These are phyloP conservation scores for Verbena officinalis DNA, from an alignment of 257 asterid genomes.

Conservation along the genomic window DNA sequence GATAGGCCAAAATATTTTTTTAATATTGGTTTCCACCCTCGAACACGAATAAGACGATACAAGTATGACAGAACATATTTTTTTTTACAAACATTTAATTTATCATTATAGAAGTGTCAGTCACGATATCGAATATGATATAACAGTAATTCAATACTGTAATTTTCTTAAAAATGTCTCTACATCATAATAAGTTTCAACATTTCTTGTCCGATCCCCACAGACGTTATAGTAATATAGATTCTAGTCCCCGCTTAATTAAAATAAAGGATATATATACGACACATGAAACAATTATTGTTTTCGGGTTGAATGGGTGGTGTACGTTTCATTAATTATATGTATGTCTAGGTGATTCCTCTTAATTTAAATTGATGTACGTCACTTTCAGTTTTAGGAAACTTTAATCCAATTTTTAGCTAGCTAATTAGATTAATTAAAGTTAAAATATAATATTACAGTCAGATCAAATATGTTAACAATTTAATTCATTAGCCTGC, in stretches of 20 bases:
- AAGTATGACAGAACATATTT: too few species aligned
- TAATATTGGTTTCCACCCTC: not conserved
- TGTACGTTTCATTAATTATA: conserved; percentile 46
- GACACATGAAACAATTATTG: conserved; percentile 19
- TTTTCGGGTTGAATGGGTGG: conserved; percentile 37
- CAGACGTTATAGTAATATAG: not conserved
- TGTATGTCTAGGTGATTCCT: conserved; percentile 33
- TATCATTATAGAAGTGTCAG: too few species aligned
- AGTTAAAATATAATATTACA: too few species aligned
- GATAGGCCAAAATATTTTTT: not conserved
- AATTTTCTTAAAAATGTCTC: too few species aligned
- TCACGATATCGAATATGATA: too few species aligned
- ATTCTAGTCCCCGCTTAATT: not conserved
- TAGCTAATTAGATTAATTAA: not conserved
- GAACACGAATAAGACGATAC: too few species aligned
- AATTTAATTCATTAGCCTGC: too few species aligned
- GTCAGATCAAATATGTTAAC: too few species aligned
- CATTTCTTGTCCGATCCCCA: not conserved
- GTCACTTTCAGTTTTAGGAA: conserved; percentile 14
- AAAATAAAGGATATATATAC: conserved; percentile 20
- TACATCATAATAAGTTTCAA: too few species aligned
- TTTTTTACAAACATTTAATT: too few species aligned
- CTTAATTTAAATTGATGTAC: conserved; percentile 29
- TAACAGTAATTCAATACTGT: too few species aligned
- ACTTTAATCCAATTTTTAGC: not conserved